Base-by-base conservation (phyloP, 257 asterid species). In the Penstemon davidsonii region DNA sequence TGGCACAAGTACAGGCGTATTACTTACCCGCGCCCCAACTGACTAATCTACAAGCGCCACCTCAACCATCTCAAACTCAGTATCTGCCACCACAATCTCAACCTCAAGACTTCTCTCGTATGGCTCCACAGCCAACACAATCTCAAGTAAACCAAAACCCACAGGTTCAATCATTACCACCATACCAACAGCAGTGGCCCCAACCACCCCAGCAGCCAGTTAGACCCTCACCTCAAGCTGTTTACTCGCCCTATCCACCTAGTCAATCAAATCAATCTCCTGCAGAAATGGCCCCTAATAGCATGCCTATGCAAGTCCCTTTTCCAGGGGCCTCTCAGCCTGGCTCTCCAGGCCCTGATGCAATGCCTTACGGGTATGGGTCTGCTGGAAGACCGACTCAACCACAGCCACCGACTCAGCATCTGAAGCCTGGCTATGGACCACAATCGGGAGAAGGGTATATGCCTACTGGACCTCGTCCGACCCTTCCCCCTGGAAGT, bases 131-230 rank as follows among this genome's bases (percentile, higher is more conserved):
- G 58, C 86, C 84, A 3, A 46, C 81, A 5, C 95, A 85, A 58
- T 58, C 94, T 58, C 99, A 88, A 79, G 79, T 74, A 50, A 85
- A 80, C 61, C 95, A 79, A 78, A 55, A 76, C 62, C 74, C 84
- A 47, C 98, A 84, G 69, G 70, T 77, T 49, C 92, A 81, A 75
- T 72, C 85, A 6, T 42, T 71, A 18, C 81, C 91, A 57, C 81
- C 85, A 5, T 87, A 91, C 78, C 95, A 79, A 67, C 92, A 81
- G 62, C 99, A 84, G 67, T 94, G 97, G 99, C 53, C 84, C 63
- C 95, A 43, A 62, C 67, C 73, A 46, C 68, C 90, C 4, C 83
- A 79, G 38, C 88, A 79, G 67, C 76, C 84, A 5, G 66, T 70
- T 69, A 81, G 94, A 72, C 76, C 88, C 33, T 79, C 89, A 19